Conservation (phyloP, 345 rosid species). For the Mercurialis annua region DNA sequence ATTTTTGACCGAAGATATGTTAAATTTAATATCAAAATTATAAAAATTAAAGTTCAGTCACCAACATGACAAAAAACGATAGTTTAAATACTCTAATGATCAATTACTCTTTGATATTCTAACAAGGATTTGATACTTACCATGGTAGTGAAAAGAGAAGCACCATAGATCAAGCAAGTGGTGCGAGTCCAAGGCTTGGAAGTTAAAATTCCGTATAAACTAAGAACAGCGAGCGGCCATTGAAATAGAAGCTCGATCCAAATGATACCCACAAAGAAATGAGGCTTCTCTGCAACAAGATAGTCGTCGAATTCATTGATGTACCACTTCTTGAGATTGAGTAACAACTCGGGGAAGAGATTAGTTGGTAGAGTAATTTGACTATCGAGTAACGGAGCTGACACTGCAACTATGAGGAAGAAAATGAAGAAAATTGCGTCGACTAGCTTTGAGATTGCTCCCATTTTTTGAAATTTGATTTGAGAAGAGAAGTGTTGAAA, state of each 20-base stretch:
- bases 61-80: no score
- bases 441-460: conserved; percentile 48
- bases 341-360: conserved; percentile 50
- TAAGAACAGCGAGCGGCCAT: conserved; percentile 72
- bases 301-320: conserved; percentile 52
- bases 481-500: not conserved
- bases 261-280: conserved; percentile 62
- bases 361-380: conserved; percentile 49
- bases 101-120: no score
- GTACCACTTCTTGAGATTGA: conserved; percentile 46
- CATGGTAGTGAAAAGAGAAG: conserved; percentile 58
- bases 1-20: no score
- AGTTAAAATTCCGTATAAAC: conserved; percentile 48
- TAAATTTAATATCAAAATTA: not conserved
- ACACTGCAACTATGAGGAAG: conserved; percentile 51
- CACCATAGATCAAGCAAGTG: conserved; percentile 73
- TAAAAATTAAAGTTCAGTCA: not conserved
- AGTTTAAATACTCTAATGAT: no score
- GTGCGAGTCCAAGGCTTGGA: conserved; percentile 64
- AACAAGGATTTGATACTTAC: conserved; percentile 30
- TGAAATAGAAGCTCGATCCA: conserved; percentile 68
- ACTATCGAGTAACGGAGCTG: conserved; percentile 55
- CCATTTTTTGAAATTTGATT: conserved; percentile 38
- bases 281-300: conserved; percentile 60
- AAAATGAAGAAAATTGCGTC: conserved; percentile 51